Base-by-base conservation (phyloP, 2,329 filamentous ascomycete species). In the Diaporthe amygdali region DNA sequence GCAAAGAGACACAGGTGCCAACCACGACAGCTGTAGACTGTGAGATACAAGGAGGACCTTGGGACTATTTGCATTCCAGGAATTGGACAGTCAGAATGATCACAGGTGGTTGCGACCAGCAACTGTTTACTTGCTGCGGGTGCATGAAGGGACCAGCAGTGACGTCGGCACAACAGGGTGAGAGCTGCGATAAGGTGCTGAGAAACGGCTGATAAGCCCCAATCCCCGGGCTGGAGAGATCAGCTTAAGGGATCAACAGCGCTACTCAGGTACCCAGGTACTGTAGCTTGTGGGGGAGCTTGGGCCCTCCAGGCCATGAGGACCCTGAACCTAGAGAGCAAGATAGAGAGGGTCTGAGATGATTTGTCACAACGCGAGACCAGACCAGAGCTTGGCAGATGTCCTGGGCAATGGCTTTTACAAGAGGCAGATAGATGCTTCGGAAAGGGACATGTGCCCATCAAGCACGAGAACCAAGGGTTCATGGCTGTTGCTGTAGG, bases 101-200 rank as follows among this genome's bases (percentile, higher is more conserved):
- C 37, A 25, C 25, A 20, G 10, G 12, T 41, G 55, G 55, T 27
- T 27, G 47, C n/a, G 12, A 10, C 12, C n/a, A 49, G n/a, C 59
- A 64, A 37, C 34, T 47, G 44, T 25, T 34, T 5, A 22, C 2
- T 22, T n/a, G 6, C 37, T 14, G 10, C 9, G 3, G 5, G 10
- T 39, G 6, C 10, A 8, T 14, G 10, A 15, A 17, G 4, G 25
- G 27, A 1, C 15, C 2, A 46, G 27, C 15, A 44, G 63, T 30
- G 22, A 68, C 66, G 66, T 68, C 66, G 66, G 8, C 27, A 34
- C 54, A 20, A 8, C 8, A 5, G 39, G 51, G 52, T 37, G 32
- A 41, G 34, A n/a, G 44, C 41, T 39, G 30, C 52, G 66, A 68
- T 59, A 68, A 68, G 66, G 20, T 64, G 27, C 30, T 22, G 10